Percentiles rank a stretch among this genome's conserved stretches.
Conservation (phyloP, 345 rosid genomes). For the Odontarrhena argentea region DNA sequence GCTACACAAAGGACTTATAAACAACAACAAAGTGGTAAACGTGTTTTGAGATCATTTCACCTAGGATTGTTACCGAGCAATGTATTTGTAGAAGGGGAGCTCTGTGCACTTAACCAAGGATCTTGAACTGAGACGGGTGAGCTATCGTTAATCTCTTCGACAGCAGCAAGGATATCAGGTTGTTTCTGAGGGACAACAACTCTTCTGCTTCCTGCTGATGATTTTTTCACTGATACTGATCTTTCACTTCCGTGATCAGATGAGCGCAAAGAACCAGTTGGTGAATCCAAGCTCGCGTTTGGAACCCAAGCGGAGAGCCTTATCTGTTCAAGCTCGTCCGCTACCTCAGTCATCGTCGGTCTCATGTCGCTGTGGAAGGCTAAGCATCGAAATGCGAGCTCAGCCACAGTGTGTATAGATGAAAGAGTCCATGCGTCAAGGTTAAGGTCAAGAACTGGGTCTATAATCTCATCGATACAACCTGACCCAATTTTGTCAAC, state of each 20-base stretch:
- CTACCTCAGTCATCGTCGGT: constrained; percentile 92
- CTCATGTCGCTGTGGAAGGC: constrained; percentile 90
- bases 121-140: constrained; percentile 79
- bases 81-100: constrained; percentile 84
- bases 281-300: constrained; percentile 53
- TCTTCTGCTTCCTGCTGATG: constrained; percentile 46
- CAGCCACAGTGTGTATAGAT: constrained; percentile 74
- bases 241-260: constrained; percentile 46
- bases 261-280: constrained; percentile 53
- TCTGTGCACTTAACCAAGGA: constrained; percentile 79
- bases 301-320: constrained; percentile 72
- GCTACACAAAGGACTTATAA: constrained; percentile 29
- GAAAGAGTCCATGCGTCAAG: constrained; percentile 91
- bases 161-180: constrained; percentile 42
- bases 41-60: constrained; percentile 33
- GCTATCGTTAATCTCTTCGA: constrained; percentile 53
- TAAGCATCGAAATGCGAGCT: constrained; percentile 88
- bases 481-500: constrained; percentile 87
- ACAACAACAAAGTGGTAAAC: constrained; percentile 30
- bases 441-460: constrained; percentile 65
- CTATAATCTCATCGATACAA: constrained; percentile 82
- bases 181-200: constrained; percentile 43
- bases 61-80: constrained; percentile 59
- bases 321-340: constrained; percentile 77
- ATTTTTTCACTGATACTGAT: constrained; percentile 39